Evolutionary conservation across 371 early-diverging fungal genomes (phyloP), one percentile per base, ranked within the genome.

Genomic region (Mucor mucedo): DNA sequence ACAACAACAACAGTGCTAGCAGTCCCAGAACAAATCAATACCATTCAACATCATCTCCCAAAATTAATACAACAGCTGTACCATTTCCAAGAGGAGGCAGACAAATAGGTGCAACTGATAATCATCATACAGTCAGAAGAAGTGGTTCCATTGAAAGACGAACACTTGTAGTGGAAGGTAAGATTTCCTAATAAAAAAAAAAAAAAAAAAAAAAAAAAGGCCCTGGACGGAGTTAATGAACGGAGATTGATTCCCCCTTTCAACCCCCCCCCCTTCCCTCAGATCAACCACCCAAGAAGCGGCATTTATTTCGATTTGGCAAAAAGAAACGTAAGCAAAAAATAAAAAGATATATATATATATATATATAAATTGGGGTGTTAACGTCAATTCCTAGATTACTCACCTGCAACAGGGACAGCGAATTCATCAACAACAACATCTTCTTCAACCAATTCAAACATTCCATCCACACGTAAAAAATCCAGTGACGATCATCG

Each of bases 51-150:
- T 21, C 21, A 21, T 21, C 21, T 21, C 21, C 21, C 21, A 66
- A 65, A 42, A 58, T 56, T 21, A 58, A 65, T 13, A 67, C 52
- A 32, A 58, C 50, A 7, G 28, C 55, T 6, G 68, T 77, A n/a
- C 78, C 75, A 8, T 77, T 74, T 44, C 78, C 78, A 38, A 71
- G 78, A 64, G 78, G 78, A 21, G 78, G 78, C 4, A 60, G 78
- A 50, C 78, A 75, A 27, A 72, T 74, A 27, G 75, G 73, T 16
- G 38, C 32, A 1, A 30, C 47, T 45, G 8, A 32, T 14, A 42
- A 50, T 29, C 64, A 60, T 29, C 64, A 60, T 35, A n/a, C 41
- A 2, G 27, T 61, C 2, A 44, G 54, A 62, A 69, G 70, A 48
- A 72, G 70, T 28, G 65, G 59, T 47, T 70, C 70, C 2, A 63